phyloP scores from a whole-genome alignment of 2,329 filamentous ascomycete species.

The Epichloe sp. region DNA sequence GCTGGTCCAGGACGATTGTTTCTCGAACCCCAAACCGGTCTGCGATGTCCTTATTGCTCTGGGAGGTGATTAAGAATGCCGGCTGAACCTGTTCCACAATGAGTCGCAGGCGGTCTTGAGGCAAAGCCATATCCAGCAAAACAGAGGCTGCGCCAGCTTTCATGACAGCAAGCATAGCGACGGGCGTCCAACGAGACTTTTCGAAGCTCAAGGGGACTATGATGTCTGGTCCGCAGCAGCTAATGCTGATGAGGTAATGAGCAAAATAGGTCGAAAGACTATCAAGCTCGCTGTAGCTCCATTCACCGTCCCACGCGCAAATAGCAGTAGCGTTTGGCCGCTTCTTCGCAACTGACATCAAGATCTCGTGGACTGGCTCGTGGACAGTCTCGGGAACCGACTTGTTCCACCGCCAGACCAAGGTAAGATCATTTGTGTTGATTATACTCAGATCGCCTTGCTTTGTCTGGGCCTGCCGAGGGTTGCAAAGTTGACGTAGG shows the following conservation, averaged over 20 bases:
- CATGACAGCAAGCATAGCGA: background rate
- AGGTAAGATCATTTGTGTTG: no score
- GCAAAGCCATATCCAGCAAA: slow-evolving; percentile 8
- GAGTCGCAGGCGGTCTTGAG: slow-evolving; percentile 6
- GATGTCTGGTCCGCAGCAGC: background rate
- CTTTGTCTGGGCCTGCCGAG: no score
- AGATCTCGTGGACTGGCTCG: no score
- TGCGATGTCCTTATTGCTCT: no score
- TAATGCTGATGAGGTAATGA: background rate
- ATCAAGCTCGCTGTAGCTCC: slow-evolving; percentile 22
- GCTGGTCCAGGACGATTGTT: no score
- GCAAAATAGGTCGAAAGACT: slow-evolving; percentile 1
- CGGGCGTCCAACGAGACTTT: slow-evolving; percentile 2
- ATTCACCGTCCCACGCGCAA: slow-evolving; percentile 24
- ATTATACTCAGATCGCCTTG: no score
- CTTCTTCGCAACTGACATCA: background rate
- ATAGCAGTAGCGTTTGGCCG: background rate
- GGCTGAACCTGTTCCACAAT: slow-evolving; percentile 9
- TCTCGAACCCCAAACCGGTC: no score
- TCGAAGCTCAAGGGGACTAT: background rate
- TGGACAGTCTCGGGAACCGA: no score
- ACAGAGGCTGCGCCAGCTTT: background rate
- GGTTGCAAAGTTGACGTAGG: no score
- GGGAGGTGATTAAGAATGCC: no score
- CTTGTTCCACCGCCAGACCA: no score